phyloP scores from a whole-genome alignment of 139 green algal genomes.

The Edaphochlamys debaryana region DNA sequence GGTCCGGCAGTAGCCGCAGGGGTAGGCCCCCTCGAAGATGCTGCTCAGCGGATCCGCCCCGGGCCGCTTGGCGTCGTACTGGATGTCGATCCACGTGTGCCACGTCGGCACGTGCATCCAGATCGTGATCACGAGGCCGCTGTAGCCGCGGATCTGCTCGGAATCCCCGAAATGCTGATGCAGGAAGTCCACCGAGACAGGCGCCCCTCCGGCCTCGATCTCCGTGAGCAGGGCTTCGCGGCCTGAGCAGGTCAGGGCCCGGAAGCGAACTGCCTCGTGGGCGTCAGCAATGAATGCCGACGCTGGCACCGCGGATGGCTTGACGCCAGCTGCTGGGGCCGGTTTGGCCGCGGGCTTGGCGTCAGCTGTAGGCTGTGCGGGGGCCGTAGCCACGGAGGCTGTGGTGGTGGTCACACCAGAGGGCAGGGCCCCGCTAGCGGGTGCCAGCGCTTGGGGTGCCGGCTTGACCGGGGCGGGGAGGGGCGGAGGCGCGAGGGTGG shows the following conservation, averaged over 20 bases:
- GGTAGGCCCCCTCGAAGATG: constrained; percentile 50
- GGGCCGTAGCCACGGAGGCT: background rate
- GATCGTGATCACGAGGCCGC: constrained; percentile 52
- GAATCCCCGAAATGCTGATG: constrained; percentile 55
- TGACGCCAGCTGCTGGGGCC: background rate
- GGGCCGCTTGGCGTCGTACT: constrained; percentile 46
- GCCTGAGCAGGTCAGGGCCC: background rate
- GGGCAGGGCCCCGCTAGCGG: too few relatives aligned
- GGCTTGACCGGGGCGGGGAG: too few relatives aligned
- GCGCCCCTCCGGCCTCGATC: constrained; percentile 37
- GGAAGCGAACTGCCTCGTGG: constrained; percentile 16
- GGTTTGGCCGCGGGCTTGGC: background rate
- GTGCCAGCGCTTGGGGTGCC: too few relatives aligned
- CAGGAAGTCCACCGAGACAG: constrained; percentile 48
- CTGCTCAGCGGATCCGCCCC: constrained; percentile 53
- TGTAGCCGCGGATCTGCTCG: constrained; percentile 57
- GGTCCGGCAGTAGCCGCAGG: constrained; percentile 33
- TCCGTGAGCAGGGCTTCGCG: constrained; percentile 35
- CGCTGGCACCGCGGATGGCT: background rate
- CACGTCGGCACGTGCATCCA: constrained; percentile 60
- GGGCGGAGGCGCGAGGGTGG: background rate
- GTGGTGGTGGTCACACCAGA: background rate
- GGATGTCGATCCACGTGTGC: constrained; percentile 62
- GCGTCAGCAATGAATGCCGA: constrained; percentile 2
- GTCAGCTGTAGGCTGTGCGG: background rate